Evolutionary conservation across 805 yeast species (phyloP), one percentile per base, ranked within the genome.

Genomic region (Schwanniomyces vanrijiae): DNA sequence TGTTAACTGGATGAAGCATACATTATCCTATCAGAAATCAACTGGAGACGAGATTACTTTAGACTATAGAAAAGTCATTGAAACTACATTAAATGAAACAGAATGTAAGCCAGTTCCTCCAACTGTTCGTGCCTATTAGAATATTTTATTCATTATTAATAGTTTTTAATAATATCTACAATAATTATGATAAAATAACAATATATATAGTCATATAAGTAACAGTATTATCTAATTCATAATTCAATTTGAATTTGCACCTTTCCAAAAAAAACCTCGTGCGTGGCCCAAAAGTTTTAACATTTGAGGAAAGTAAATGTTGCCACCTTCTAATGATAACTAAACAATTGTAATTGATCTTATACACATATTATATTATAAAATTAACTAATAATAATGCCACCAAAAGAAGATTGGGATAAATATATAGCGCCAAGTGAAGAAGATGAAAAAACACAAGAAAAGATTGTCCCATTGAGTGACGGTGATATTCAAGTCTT

Each of bases 391-490:
- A 13, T 22, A 34, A 50, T 31, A 38, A 91, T 91, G 97, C 91
- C 97, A 51, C 96, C 97, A 57, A 94, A 90, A 76, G 94, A 90
- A 47, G 96, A 94, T 68, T 94, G 99, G 99, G 99, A 95, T 65
- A 94, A 94, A 68, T 90, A 89, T 71, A 86, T 84, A 65, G 86
- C 94, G 43, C 96, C 96, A n/a, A 78, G 75, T 39, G 97, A 87
- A 55, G 82, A 77, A 5, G 84, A 77, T 31, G 84, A 77, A 47
- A 75, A 74, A 45, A 73, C 76, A 44, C 90, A 84, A 43, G 90
- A 84, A 49, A 84, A 89, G 55, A 84, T 88, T 56, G 82, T 80
- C 35, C 99, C 99, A 8, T 79, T 94, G 56, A 79, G 90, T 49
- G 99, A 94, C 65, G 97, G 96, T 40, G 99, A 94, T 68, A 95